Conservation (phyloP, 345 rosid genomes). For the Anacardium occidentale region DNA sequence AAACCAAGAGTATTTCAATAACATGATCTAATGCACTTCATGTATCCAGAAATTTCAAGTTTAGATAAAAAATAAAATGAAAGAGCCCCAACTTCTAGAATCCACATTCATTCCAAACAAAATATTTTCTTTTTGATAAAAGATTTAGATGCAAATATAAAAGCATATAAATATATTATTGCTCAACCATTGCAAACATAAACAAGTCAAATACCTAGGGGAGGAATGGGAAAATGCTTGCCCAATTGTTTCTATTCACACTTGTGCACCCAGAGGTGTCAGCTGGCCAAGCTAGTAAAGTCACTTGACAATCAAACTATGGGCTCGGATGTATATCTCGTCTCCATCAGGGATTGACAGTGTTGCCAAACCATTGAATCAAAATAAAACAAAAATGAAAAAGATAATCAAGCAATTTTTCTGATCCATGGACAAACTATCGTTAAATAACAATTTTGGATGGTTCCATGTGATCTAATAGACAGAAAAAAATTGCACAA, state of each 20-base stretch:
- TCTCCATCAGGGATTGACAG: background rate
- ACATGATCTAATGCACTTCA: background rate
- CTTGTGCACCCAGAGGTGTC: background rate
- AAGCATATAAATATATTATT: too few species aligned
- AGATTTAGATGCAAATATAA: too few species aligned
- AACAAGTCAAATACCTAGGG: conserved; percentile 1
- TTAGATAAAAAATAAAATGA: background rate
- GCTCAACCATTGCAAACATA: background rate
- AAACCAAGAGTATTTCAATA: background rate
- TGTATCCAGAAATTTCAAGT: background rate
- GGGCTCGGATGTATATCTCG: background rate
- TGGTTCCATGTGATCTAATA: background rate
- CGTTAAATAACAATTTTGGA: background rate
- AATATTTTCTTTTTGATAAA: too few species aligned
- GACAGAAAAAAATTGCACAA: background rate
- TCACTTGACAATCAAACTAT: background rate
- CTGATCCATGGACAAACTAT: background rate
- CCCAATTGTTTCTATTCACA: background rate
- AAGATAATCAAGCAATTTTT: background rate
- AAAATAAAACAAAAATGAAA: background rate
- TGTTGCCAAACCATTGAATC: background rate
- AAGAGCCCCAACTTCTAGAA: background rate
- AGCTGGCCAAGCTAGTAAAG: background rate
- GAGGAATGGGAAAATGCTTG: background rate
- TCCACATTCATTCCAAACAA: background rate